phyloP scores from a whole-genome alignment of 176 grass and related monocot genomes.

The Oryza officinalis region DNA sequence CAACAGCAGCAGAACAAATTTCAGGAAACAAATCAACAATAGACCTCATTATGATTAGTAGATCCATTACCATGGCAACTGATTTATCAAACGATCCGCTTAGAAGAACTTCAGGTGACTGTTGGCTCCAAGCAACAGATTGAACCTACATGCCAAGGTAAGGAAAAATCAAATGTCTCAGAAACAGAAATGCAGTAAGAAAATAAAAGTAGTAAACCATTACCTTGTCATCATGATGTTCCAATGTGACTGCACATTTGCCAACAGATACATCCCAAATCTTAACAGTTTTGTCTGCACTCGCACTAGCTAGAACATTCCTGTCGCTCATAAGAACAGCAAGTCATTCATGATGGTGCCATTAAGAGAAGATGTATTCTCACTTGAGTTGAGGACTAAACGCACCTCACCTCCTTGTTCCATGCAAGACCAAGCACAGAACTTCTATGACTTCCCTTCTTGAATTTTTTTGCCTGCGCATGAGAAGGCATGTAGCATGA shows the following conservation, averaged over 20 bases:
- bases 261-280: constrained; percentile 80
- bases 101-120: constrained; percentile 80
- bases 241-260: constrained; percentile 74
- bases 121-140: constrained; percentile 71
- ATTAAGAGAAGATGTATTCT: constrained; percentile 2
- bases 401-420: constrained; percentile 92
- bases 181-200: constrained; percentile 11
- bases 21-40: background rate
- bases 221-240: constrained; percentile 92
- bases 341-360: background rate
- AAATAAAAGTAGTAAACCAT: constrained; percentile 28
- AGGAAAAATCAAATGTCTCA: constrained; percentile 18
- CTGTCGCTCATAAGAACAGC: constrained; percentile 27
- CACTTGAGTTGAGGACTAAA: constrained; percentile 30
- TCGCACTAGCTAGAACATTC: constrained; percentile 97
- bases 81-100: constrained; percentile 95
- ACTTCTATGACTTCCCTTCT: constrained; percentile 74
- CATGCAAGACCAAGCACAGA: constrained; percentile 95
- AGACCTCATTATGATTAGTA: background rate
- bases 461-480: constrained; percentile 54
- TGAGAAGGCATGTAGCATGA: background rate
- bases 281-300: constrained; percentile 81
- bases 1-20: constrained; percentile 12
- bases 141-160: constrained; percentile 62
- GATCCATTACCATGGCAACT: constrained; percentile 63